Evolutionary conservation across 2,329 filamentous ascomycete species (phyloP).

Genomic region (Rhexocercosporidium sp.): DNA sequence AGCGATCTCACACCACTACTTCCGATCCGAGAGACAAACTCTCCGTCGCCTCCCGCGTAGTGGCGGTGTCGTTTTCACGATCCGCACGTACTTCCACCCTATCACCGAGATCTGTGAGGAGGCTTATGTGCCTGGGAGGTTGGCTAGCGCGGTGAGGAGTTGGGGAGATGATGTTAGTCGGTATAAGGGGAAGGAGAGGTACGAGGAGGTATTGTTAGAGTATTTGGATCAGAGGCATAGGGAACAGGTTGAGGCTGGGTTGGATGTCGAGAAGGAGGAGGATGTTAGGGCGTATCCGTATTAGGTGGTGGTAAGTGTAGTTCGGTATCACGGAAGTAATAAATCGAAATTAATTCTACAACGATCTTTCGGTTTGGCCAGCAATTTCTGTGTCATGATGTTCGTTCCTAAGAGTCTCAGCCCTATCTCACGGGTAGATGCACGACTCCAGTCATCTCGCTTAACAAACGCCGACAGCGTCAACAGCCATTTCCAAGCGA

Average conservation of each 20-base stretch:
- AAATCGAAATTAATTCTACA: background rate
- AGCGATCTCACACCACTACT: constrained; percentile 74
- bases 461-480: background rate
- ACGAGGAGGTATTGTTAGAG: constrained; percentile 73
- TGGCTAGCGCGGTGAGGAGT: constrained; percentile 79
- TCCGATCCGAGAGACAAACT: constrained; percentile 71
- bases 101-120: constrained; percentile 61
- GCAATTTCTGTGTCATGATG: background rate
- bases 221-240: constrained; percentile 77
- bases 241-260: constrained; percentile 71
- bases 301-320: constrained; percentile 20
- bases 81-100: constrained; percentile 67
- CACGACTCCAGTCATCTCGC: background rate
- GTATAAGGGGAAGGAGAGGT: constrained; percentile 81
- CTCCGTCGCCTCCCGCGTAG: constrained; percentile 61
- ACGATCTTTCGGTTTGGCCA: background rate
- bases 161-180: constrained; percentile 78
- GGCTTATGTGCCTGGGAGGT: constrained; percentile 75
- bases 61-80: constrained; percentile 63
- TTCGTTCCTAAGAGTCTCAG: too few species aligned
- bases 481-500: background rate
- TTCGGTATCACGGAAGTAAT: background rate
- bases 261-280: constrained; percentile 66
- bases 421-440: background rate
- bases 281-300: constrained; percentile 67